These are phyloP conservation scores for Acer campestre DNA, from an alignment of 345 rosid species.

Conservation along the genomic window DNA sequence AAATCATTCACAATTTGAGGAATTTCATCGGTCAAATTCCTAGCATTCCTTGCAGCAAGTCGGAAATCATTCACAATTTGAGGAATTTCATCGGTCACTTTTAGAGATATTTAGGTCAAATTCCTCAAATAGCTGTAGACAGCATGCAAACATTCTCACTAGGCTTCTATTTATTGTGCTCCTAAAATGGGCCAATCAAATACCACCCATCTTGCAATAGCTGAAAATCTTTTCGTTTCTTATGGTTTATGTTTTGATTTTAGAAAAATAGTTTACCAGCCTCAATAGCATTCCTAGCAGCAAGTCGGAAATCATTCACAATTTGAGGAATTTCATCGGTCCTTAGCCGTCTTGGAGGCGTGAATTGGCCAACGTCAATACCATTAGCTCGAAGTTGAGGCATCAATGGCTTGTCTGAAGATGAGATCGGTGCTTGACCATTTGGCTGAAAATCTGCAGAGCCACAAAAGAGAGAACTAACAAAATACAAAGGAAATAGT, in stretches of 20 bases:
- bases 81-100: too few species aligned
- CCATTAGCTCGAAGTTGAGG: conserved; percentile 50
- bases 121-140: too few species aligned
- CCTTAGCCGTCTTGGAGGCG: conserved; percentile 58
- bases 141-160: too few species aligned
- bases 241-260: too few species aligned
- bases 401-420: conserved; percentile 54
- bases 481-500: not conserved
- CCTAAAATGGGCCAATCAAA: too few species aligned
- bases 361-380: conserved; percentile 38
- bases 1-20: conserved; percentile 67
- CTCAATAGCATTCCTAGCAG: conserved; percentile 79
- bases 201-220: too few species aligned
- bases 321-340: conserved; percentile 67
- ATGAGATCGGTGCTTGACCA: conserved; percentile 20
- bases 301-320: conserved; percentile 67
- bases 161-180: too few species aligned
- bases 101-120: too few species aligned
- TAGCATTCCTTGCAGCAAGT: too few species aligned
- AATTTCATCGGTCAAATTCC: conserved; percentile 67
- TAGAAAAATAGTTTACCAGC: conserved; percentile 49
- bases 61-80: too few species aligned
- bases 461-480: not conserved
- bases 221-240: not conserved
- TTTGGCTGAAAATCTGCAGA: conserved; percentile 60